Evolutionary conservation across 192 early-diverging fungal genomes (phyloP), one percentile per base, ranked within the genome.

Genomic region (Podila epicladia): DNA sequence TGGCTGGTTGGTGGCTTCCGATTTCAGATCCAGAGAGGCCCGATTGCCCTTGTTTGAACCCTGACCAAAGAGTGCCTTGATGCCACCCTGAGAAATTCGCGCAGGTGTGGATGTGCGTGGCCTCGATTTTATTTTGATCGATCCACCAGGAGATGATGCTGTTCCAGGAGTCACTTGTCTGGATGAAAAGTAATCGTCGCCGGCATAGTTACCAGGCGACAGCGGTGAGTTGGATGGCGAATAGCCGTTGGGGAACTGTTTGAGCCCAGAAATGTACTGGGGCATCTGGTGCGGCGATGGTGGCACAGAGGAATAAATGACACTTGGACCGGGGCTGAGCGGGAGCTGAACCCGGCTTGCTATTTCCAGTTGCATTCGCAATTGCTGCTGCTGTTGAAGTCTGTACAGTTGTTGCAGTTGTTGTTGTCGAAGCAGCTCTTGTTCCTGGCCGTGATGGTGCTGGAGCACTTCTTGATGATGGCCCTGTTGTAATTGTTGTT

Each of bases 11-110:
- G 55, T 41, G 8, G 50, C 38, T 26, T 79, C 76, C 29, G 65
- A 28, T 64, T 79, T 79, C 3, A 79, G 60, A 49, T 79, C 76
- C 3, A 79, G 37, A 20, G 76, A 79, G 5, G 65, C 53, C 4
- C 76, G 65, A 28, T 72, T 79, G 22, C 50, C 60, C 62, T 79
- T 79, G 45, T 66, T 62, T 4, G 37, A 32, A 17, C 41, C 33
- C 59, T 67, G 69, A 32, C 76, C 76, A 50, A 79, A 79, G n/a
- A 79, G 65, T 38, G 76, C 76, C 41, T 79, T 79, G 51, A 79
- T 79, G 9, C 76, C 76, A 6, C 76, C 76, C 32, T 79, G 76
- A 31, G 76, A 79, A 13, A 79, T 57, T 38, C 76, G 66, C 22
- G 59, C 55, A 13, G 69, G 60, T 2, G 65, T 71, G 3, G 76